phyloP scores from a whole-genome alignment of 2,329 filamentous ascomycete species.

The Venturia effusa region DNA sequence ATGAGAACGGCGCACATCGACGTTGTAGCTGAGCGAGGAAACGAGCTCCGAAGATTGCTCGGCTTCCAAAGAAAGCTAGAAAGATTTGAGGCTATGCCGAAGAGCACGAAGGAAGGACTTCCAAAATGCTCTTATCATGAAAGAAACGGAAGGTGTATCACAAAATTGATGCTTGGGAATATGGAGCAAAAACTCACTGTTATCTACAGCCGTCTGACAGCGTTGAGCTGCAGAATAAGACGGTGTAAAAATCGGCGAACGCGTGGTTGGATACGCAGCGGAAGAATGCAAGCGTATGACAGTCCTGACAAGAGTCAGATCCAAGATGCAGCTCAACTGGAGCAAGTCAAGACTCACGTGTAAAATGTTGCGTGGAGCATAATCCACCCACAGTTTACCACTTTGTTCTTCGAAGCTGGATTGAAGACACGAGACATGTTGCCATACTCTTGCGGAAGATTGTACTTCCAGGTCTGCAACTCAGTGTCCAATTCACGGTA shows the following conservation, averaged over 20 bases:
- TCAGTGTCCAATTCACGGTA: constrained; percentile 77
- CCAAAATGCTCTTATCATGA: not conserved
- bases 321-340: not conserved
- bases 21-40: not conserved
- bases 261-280: constrained; percentile 80
- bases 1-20: not conserved
- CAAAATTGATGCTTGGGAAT: not conserved
- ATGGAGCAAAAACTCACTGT: constrained; percentile 23
- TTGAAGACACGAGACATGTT: constrained; percentile 63
- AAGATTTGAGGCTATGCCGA: not conserved
- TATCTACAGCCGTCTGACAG: constrained; percentile 17
- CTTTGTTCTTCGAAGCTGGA: constrained; percentile 38
- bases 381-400: constrained; percentile 71
- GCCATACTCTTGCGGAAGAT: constrained; percentile 70
- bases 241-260: constrained; percentile 79
- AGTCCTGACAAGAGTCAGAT: constrained; percentile 37
- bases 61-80: not conserved
- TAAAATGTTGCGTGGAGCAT: constrained; percentile 89
- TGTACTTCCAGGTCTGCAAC: constrained; percentile 73
- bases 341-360: constrained; percentile 44
- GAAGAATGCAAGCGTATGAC: constrained; percentile 87
- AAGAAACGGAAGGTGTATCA: not conserved
- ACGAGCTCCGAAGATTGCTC: not conserved
- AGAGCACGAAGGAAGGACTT: not conserved
- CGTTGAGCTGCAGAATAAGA: constrained; percentile 57